A percentile compares a stretch with the other conserved stretches of the same genome.
These are phyloP conservation scores for Orbilia brochopaga DNA, from an alignment of 2,329 filamentous ascomycete genomes.

Conservation along the genomic window DNA sequence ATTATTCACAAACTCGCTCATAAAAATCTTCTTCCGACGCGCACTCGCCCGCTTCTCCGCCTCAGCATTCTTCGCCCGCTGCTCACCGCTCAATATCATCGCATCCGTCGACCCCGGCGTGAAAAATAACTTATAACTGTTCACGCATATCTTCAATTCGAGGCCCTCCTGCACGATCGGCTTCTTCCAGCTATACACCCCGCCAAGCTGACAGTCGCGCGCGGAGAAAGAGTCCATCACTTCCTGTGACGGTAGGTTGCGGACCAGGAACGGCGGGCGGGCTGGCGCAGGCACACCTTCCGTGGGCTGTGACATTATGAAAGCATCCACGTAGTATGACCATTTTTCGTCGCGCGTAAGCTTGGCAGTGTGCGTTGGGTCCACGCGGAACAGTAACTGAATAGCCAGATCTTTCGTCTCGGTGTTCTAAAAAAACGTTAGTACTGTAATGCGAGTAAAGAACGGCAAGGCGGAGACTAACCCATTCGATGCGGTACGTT, in stretches of 20 bases:
- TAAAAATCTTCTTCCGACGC: constrained; percentile 61
- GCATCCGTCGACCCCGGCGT: constrained; percentile 72
- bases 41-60: constrained; percentile 57
- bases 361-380: constrained; percentile 82
- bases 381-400: constrained; percentile 72
- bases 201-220: constrained; percentile 62
- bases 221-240: constrained; percentile 66
- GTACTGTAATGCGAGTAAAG: constrained; percentile 3
- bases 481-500: constrained; percentile 88
- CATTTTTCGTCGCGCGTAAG: constrained; percentile 86
- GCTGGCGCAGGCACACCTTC: constrained; percentile 72
- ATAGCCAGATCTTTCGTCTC: constrained; percentile 71
- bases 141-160: constrained; percentile 75
- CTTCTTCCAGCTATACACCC: constrained; percentile 57
- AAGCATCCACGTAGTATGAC: constrained; percentile 96
- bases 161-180: constrained; percentile 66
- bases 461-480: constrained; percentile 65
- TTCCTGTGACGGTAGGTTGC: constrained; percentile 71
- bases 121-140: constrained; percentile 80
- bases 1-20: constrained; percentile 64
- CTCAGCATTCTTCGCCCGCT: constrained; percentile 55
- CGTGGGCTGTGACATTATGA: constrained; percentile 84
- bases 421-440: constrained; percentile 64
- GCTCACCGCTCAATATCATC: constrained; percentile 61
- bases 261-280: constrained; percentile 72